A percentile compares a stretch with the other conserved stretches of the same genome.
Conservation (phyloP, 2,329 filamentous ascomycete species). For the Dactylella cylindrospora region DNA sequence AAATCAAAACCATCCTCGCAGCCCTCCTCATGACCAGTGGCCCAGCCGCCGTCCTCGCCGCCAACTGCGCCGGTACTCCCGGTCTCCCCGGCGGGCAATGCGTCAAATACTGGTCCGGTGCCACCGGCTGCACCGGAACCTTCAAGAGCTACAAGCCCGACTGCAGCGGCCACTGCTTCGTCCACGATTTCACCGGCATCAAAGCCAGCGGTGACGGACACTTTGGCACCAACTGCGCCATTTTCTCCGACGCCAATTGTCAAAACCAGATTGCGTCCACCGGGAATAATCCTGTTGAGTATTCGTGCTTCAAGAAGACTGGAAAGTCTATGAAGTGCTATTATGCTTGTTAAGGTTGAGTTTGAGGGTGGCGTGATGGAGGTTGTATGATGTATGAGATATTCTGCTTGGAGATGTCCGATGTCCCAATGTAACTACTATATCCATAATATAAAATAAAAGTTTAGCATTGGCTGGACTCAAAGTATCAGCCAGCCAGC, state of each 20-base stretch:
- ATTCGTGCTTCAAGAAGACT: slow-evolving; percentile 10
- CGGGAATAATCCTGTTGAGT: slow-evolving; percentile 13
- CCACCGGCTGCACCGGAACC: slow-evolving; percentile 12
- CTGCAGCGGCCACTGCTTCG: slow-evolving; percentile 33
- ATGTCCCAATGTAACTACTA: no score
- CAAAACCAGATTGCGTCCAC: slow-evolving; percentile 29
- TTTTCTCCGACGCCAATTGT: slow-evolving; percentile 39
- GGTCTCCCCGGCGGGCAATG: slow-evolving; percentile 23
- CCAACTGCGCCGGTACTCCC: slow-evolving; percentile 15
- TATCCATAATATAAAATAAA: no score
- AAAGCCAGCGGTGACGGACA: slow-evolving; percentile 31
- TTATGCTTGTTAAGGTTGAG: slow-evolving; percentile 29
- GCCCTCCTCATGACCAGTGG: slow-evolving; percentile 8
- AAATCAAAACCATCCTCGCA: slow-evolving; percentile 10
- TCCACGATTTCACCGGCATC: slow-evolving; percentile 27
- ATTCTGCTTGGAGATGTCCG: no score
- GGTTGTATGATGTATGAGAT: no score
- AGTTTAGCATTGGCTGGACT: no score
- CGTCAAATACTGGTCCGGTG: slow-evolving; percentile 22
- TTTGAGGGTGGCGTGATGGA: no score
- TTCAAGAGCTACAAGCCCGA: slow-evolving; percentile 25
- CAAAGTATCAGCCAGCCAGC: no score
- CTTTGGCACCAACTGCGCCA: slow-evolving; percentile 37
- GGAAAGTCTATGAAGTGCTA: slow-evolving; percentile 40
- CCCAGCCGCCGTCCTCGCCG: slow-evolving; percentile 14